Evolutionary conservation across 306 rosid genomes (phyloP), one percentile per base, ranked within the genome.

Genomic region (Delonix regia): DNA sequence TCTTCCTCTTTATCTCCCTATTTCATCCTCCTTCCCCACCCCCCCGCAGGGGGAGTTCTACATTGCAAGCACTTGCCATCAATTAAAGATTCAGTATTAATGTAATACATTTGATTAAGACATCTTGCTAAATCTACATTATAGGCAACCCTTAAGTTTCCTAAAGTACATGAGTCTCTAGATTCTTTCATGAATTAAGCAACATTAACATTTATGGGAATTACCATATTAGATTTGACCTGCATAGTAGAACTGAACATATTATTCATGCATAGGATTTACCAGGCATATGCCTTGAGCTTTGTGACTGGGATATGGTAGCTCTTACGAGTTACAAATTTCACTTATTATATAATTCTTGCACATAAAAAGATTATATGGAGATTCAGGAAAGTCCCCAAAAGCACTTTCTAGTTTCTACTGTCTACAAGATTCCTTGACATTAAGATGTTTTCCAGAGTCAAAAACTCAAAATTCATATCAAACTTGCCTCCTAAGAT

Each of bases 191-290:
- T 45, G 71, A 67, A 47, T 36, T 48, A 25, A 60, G 65, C 63
- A 55, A 60, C 53, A 80, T 41, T 8, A 49, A 39, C 59, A 80
- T 80, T 72, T 22, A 19, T 41, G 61, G 75, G 67, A 41, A 28
- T 38, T 6, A 60, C 10, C 39, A 39, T 15, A 69, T 5, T 34
- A 47, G 55, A 22, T 47, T 47, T 59, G 66, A 45, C 48, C 71
- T 55, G 16, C 75, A 53, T 69, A n/a, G 19, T 4, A 27, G 63
- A 56, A 48, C 2, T 8, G n/a, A 62, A 27, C 15, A 18, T 38
- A 48, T 45, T 68, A 42, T 62, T 33, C 33, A 13, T 30, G 69
- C 5, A 11, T 44, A 49, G 38, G 39, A 61, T 59, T 22, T 57
- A 34, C 52, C 57, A 24, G 47, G 60, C 48, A 33, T 19, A n/a